Evolutionary conservation across 495 filamentous ascomycete genomes (phyloP).

Genomic region (Copromyces sp.): DNA sequence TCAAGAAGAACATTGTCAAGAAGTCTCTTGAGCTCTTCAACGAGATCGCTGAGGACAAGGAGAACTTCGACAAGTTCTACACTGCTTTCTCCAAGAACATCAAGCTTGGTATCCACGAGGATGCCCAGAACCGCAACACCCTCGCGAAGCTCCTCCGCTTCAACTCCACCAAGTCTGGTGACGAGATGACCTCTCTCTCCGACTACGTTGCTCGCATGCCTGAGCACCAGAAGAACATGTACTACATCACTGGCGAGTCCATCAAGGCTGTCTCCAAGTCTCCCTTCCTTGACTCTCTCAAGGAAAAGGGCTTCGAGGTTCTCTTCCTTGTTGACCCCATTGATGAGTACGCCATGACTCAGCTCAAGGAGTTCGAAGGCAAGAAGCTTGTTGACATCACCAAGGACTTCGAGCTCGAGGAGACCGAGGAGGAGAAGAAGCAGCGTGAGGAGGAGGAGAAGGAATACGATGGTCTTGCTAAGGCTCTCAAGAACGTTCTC

Average conservation of each 20-base stretch:
- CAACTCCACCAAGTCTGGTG: conserved; percentile 96
- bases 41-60: conserved; percentile 97
- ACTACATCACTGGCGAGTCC: conserved; percentile 99
- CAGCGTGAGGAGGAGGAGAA: conserved; percentile 94
- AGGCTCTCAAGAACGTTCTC: conserved; percentile 96
- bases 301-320: conserved; percentile 99
- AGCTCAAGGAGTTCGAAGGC: conserved; percentile 98
- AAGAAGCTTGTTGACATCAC: conserved; percentile 99
- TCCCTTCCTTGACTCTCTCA: conserved; percentile 96
- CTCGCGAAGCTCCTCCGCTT: conserved; percentile 98
- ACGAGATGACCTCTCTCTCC: conserved; percentile 83
- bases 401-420: conserved; percentile 99
- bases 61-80: conserved; percentile 99
- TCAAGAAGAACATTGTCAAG: conserved; percentile 99
- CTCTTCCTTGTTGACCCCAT: conserved; percentile 99
- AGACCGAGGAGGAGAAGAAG: conserved; percentile 99
- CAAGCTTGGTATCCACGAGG: conserved; percentile 99
- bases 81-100: conserved; percentile 99
- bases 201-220: conserved; percentile 99
- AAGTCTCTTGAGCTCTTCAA: conserved; percentile 98
- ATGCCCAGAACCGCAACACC: conserved; percentile 86
- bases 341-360: conserved; percentile 99
- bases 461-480: conserved; percentile 87
- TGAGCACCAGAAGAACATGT: conserved; percentile 99
- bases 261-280: conserved; percentile 97